Evolutionary conservation across 345 rosid genomes (phyloP).

Genomic region (Psidium guajava): DNA sequence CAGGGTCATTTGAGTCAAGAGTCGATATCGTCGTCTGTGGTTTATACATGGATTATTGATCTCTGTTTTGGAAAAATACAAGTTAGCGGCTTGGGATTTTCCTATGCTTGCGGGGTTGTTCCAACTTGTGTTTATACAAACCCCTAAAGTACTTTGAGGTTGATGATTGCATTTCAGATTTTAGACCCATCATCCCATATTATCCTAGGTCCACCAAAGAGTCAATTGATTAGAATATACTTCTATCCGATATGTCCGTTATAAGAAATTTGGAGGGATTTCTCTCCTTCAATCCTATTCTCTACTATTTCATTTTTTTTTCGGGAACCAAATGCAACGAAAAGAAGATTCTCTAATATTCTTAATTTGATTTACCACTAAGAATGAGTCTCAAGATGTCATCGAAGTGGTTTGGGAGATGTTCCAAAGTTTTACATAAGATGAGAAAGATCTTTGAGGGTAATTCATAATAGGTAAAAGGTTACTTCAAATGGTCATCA

Average conservation of each 20-base stretch:
- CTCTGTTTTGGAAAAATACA: not conserved
- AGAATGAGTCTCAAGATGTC: not conserved
- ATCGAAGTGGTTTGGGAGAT: not conserved
- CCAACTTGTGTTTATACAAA: not conserved
- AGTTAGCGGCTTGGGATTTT: not conserved
- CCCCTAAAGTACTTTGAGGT: not conserved
- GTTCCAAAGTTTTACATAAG: not conserved
- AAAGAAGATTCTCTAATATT: not conserved
- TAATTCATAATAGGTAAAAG: not conserved
- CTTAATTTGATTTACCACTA: not conserved
- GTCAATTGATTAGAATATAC: not conserved
- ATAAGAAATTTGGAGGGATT: not conserved
- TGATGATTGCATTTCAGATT: not conserved
- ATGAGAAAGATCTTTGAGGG: not conserved
- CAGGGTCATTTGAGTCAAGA: not conserved
- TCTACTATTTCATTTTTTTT: not conserved
- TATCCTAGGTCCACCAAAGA: not conserved
- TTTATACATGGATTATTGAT: not conserved
- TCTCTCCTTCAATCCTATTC: not conserved
- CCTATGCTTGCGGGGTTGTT: not conserved
- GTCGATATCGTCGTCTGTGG: not conserved
- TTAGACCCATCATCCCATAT: not conserved
- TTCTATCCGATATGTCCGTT: not conserved
- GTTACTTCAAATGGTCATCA: not conserved
- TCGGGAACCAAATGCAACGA: not conserved